Base-by-base conservation (phyloP, 768 basidiomycete species). In the Exsudoporus frostii region DNA sequence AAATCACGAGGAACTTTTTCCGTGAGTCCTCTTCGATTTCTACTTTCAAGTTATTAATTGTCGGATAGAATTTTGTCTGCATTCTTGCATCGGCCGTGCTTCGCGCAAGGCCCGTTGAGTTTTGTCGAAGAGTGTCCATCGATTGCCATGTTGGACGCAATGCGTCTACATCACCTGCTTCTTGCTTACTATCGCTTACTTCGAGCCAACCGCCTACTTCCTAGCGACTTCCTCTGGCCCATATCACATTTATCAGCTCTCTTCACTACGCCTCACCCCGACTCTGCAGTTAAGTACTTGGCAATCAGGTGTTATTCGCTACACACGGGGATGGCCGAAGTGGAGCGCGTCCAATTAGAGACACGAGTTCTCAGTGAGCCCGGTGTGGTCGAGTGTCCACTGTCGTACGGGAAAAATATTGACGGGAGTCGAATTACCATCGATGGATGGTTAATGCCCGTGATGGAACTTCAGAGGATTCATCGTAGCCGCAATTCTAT, bases 361-460 rank as follows among this genome's bases (percentile, higher is more conserved):
- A 71, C 69, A 20, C 67, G 78, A 36, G 67, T 82, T 5, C 68
- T 95, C 1, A 90, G 90, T 17, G 78, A 82, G 43, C 65, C 75
- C 4, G 79, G 77, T 43, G 75, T 73, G 10, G 75, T 77, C 1
- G 88, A 94, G 46, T 90, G 85, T 54, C 74, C 71, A 14, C 67
- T 92, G n/a, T 72, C 76, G 8, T 85, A 78, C 61, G 85, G 81
- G 0, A 59, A 70, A 29, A 73, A 79, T 48, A 45, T 76, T 3
- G 76, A 82, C 45, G 84, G 81, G 24, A 73, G 67, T 36, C 65
- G 58, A 17, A 67, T 72, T 22, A 57, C 68, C 40, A 71, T 84
- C 25, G 91, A 96, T 69, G 90, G 87, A 11, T 96, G 92, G 93
- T 72, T 95, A 25, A 66, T 96, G 58, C 88, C 90, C 4, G 68